Percentiles rank a stretch among this genome's conserved stretches.
Conservation (phyloP, 768 basidiomycete genomes). For the Fistulinella prunicolor region DNA sequence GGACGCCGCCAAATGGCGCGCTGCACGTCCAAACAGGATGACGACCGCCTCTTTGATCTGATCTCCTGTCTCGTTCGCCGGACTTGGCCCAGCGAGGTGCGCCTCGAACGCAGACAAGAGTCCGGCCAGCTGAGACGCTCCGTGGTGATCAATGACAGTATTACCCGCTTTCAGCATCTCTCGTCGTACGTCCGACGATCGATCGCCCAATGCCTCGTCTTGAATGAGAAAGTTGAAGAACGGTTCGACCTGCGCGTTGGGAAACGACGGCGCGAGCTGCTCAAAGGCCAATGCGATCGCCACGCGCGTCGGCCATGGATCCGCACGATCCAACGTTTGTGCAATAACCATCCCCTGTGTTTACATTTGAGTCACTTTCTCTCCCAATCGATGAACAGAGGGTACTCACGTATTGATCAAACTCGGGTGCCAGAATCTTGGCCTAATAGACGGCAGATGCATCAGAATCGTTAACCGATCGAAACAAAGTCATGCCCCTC, state of each 20-base stretch:
- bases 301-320: slow-evolving; percentile 84
- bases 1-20: slow-evolving; percentile 75
- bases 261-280: slow-evolving; percentile 63
- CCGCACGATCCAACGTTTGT: slow-evolving; percentile 77
- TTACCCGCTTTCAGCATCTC: slow-evolving; percentile 88
- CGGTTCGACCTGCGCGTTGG: slow-evolving; percentile 52
- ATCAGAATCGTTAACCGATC: background rate
- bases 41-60: slow-evolving; percentile 93
- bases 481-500: background rate
- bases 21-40: slow-evolving; percentile 90
- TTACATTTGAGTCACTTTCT: background rate
- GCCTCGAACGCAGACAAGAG: slow-evolving; percentile 83
- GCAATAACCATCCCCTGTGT: slow-evolving; percentile 89
- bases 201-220: slow-evolving; percentile 88
- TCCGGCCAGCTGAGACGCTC: slow-evolving; percentile 62
- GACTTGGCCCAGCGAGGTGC: slow-evolving; percentile 53
- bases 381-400: too few relatives aligned
- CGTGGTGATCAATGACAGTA: slow-evolving; percentile 79
- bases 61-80: slow-evolving; percentile 73
- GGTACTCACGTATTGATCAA: slow-evolving; percentile 84
- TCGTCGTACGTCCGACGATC: slow-evolving; percentile 72
- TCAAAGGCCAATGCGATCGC: slow-evolving; percentile 71
- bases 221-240: slow-evolving; percentile 87
- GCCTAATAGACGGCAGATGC: slow-evolving; percentile 44
- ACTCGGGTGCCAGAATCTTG: slow-evolving; percentile 85